A percentile compares a stretch with the other conserved stretches of the same genome.
These are phyloP conservation scores for Lactifluus subvellereus DNA, from an alignment of 768 basidiomycete genomes.

Conservation along the genomic window DNA sequence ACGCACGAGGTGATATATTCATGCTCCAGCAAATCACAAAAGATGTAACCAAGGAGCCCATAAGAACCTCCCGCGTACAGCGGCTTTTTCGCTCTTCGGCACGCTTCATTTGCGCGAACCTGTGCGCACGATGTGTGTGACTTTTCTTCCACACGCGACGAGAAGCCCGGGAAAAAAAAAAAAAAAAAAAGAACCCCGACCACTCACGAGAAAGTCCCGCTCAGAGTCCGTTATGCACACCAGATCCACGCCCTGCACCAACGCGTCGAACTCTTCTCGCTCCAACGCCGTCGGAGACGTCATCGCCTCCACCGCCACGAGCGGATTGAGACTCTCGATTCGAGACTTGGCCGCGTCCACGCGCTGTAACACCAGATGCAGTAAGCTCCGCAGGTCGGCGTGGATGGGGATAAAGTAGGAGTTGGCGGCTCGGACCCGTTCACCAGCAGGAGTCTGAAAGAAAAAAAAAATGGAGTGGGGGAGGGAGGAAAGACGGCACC, in stretches of 20 bases:
- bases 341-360: conserved; percentile 79
- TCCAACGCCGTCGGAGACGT: conserved; percentile 45
- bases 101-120: conserved; percentile 76
- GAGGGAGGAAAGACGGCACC: conserved; percentile 39
- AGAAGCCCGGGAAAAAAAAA: not conserved
- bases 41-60: conserved; percentile 88
- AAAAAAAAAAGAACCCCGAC: not conserved
- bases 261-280: conserved; percentile 46
- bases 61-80: conserved; percentile 93
- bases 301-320: conserved; percentile 73
- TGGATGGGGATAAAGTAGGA: too few relatives aligned
- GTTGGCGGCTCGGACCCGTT: too few relatives aligned
- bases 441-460: too few relatives aligned
- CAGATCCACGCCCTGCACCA: conserved; percentile 68
- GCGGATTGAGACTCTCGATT: conserved; percentile 87
- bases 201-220: conserved; percentile 62
- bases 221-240: conserved; percentile 84
- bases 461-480: not conserved
- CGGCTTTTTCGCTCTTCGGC: conserved; percentile 65
- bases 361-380: conserved; percentile 46
- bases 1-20: conserved; percentile 82
- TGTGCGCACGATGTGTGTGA: conserved; percentile 30
- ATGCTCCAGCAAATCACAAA: conserved; percentile 86
- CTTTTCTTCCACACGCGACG: conserved; percentile 13
- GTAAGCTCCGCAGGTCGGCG: conserved; percentile 33